Percentiles rank a stretch among this genome's conserved stretches.
These are phyloP conservation scores for Chalciporus pseudorubinellus DNA, from an alignment of 768 basidiomycete species.

Conservation along the genomic window DNA sequence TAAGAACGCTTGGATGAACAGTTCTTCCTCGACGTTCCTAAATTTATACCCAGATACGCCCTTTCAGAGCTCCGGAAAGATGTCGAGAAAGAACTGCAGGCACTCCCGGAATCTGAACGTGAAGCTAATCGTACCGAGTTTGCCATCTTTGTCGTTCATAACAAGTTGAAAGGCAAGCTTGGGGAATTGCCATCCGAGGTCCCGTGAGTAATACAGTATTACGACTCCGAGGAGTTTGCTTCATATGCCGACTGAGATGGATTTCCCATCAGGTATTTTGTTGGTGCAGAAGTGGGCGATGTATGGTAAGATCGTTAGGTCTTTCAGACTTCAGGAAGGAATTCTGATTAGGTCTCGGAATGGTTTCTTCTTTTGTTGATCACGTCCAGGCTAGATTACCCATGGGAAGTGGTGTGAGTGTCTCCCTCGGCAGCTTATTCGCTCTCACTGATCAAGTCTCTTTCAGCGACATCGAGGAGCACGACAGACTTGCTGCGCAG, in stretches of 20 bases:
- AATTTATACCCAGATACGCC: constrained; percentile 63
- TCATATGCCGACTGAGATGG: constrained; percentile 4
- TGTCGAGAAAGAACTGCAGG: constrained; percentile 66
- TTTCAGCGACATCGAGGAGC: constrained; percentile 70
- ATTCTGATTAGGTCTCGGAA: constrained; percentile 14
- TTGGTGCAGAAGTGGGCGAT: constrained; percentile 72
- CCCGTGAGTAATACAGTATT: constrained; percentile 46
- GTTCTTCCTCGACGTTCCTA: constrained; percentile 1
- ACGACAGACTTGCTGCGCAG: constrained; percentile 57
- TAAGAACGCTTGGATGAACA: constrained; percentile 35
- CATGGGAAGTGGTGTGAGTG: constrained; percentile 76
- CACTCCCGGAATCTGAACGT: constrained; percentile 69
- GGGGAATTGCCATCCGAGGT: constrained; percentile 66
- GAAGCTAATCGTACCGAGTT: constrained; percentile 78
- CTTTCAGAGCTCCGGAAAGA: constrained; percentile 87
- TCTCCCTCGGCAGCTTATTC: background rate
- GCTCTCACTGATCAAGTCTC: background rate
- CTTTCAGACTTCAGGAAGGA: background rate
- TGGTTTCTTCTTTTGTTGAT: background rate
- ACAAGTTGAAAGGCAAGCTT: constrained; percentile 86
- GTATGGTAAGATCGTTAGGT: constrained; percentile 55
- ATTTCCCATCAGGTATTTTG: constrained; percentile 59
- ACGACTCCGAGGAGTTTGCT: background rate
- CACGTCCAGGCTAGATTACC: constrained; percentile 70
- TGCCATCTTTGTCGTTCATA: constrained; percentile 91